Conservation (phyloP, 139 green algal species). For the Chlorella sp. region DNA sequence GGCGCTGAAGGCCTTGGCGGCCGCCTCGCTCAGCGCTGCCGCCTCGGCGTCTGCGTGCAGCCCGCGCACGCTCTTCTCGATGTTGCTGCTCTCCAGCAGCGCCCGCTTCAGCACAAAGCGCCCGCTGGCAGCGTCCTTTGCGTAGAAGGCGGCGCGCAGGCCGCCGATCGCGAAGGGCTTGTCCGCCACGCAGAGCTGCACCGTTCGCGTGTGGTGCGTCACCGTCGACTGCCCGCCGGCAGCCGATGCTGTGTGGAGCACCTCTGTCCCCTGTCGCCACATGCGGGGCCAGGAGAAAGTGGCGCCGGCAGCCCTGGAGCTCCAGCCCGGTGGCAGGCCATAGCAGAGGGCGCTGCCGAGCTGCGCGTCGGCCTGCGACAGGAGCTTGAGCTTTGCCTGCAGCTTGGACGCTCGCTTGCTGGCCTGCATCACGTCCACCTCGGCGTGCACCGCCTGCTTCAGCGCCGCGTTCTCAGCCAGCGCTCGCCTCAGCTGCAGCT, state of each 20-base stretch:
- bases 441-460: not conserved
- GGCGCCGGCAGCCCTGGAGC: not conserved
- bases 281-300: not conserved
- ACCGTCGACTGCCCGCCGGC: not conserved
- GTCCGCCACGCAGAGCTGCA: not conserved
- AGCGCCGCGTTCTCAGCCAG: not conserved
- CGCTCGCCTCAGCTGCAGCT: not conserved
- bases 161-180: not conserved
- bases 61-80: not conserved
- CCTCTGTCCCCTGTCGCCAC: not conserved
- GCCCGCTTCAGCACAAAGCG: slow-evolving; percentile 13
- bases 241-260: not conserved
- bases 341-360: not conserved
- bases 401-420: not conserved
- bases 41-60: not conserved
- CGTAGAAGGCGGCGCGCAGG: not conserved
- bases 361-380: not conserved
- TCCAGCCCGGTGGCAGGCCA: not conserved
- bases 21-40: not conserved
- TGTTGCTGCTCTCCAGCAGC: not conserved
- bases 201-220: not conserved
- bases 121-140: not conserved
- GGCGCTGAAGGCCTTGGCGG: not conserved
- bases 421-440: not conserved
- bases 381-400: not conserved